Evolutionary conservation across 2,329 filamentous ascomycete genomes (phyloP).

Genomic region (Grosmannia penicillata): DNA sequence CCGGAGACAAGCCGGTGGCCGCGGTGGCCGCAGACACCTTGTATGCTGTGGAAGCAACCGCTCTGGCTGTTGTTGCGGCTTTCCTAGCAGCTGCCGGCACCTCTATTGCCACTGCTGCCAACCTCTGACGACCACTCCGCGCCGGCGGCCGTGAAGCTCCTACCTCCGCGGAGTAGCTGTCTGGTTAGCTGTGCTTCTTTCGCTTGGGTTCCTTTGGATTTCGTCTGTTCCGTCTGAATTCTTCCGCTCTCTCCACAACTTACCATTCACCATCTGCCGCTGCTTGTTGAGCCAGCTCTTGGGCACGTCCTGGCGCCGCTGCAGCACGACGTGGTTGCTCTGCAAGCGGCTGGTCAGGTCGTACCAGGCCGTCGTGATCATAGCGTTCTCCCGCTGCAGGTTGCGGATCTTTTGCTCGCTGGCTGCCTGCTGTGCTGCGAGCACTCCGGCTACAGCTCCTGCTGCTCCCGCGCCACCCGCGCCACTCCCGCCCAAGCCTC

Average conservation of each 20-base stretch:
- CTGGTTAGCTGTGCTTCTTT: too few relatives aligned
- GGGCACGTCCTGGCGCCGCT: constrained; percentile 58
- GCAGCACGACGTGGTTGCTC: constrained; percentile 68
- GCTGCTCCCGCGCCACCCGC: background rate
- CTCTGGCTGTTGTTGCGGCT: too few relatives aligned
- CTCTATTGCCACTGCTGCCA: too few relatives aligned
- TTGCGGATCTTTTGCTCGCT: constrained; percentile 46
- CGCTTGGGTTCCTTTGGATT: too few relatives aligned
- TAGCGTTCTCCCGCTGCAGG: constrained; percentile 60
- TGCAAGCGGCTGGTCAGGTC: constrained; percentile 65
- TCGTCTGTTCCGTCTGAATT: too few relatives aligned
- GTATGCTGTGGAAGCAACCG: background rate
- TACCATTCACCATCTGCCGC: constrained; percentile 49
- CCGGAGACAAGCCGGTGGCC: background rate
- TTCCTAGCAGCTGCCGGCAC: too few relatives aligned
- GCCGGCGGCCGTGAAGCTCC: background rate
- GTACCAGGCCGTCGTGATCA: constrained; percentile 78
- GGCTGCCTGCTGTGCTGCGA: constrained; percentile 24
- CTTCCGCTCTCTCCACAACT: background rate
- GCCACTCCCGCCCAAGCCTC: too few relatives aligned
- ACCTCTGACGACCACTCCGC: too few relatives aligned
- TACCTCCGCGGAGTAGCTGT: background rate
- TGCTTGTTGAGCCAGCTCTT: constrained; percentile 79
- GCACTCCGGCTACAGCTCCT: background rate
- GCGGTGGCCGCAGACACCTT: background rate